Evolutionary conservation across 176 grass and related monocot species (phyloP).

Genomic region (Triticum timopheevii): DNA sequence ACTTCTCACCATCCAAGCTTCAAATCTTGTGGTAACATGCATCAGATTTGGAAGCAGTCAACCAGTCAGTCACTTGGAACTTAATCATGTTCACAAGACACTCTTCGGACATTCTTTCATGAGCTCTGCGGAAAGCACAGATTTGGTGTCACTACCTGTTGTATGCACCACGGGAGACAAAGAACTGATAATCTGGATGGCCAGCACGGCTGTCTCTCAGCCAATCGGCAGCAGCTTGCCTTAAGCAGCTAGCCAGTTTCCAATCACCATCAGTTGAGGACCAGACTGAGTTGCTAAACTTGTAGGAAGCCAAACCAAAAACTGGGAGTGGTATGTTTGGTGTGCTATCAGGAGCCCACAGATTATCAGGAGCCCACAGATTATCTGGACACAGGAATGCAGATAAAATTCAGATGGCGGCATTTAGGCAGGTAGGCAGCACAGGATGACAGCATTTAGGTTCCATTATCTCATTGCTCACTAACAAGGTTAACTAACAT

Average conservation of each 20-base stretch:
- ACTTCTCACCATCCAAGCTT: background rate
- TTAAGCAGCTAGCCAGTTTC: constrained; percentile 35
- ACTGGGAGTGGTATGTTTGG: constrained; percentile 33
- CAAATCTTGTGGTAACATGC: background rate
- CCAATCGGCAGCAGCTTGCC: constrained; percentile 50
- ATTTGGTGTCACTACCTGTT: constrained; percentile 20
- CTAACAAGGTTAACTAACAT: constrained; percentile 1
- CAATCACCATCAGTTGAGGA: constrained; percentile 39
- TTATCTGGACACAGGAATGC: constrained; percentile 25
- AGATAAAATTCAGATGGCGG: background rate
- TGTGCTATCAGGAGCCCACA: constrained; percentile 5
- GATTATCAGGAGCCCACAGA: constrained; percentile 2
- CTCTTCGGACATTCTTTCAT: background rate
- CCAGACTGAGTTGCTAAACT: constrained; percentile 51
- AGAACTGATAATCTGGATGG: constrained; percentile 62
- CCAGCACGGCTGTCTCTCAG: constrained; percentile 15
- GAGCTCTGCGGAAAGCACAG: background rate
- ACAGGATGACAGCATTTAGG: background rate
- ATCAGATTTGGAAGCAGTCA: background rate
- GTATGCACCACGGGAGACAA: constrained; percentile 33
- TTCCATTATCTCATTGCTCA: background rate
- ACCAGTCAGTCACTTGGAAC: background rate
- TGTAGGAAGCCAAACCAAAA: constrained; percentile 58
- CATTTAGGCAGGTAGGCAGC: constrained; percentile 10
- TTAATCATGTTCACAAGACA: constrained; percentile 4